A percentile compares a stretch with the other conserved stretches of the same genome.
These are phyloP conservation scores for Basipetospora sp. DNA, from an alignment of 2,329 filamentous ascomycete genomes.

Conservation along the genomic window DNA sequence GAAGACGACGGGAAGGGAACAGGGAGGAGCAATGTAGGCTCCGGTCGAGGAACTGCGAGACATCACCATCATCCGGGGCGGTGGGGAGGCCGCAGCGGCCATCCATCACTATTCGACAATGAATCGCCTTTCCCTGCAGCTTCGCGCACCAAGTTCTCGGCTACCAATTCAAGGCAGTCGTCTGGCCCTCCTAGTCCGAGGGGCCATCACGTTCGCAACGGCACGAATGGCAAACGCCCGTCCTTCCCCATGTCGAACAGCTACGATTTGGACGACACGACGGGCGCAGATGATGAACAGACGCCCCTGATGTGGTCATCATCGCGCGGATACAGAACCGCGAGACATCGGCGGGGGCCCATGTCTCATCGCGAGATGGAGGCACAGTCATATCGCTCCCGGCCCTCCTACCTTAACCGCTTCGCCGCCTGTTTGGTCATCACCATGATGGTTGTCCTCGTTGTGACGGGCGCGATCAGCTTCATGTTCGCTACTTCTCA, in stretches of 20 bases:
- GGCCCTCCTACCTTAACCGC: constrained; percentile 50
- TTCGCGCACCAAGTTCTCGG: constrained; percentile 46
- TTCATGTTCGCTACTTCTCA: constrained; percentile 89
- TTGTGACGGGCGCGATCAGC: constrained; percentile 71
- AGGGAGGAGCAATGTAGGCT: constrained; percentile 45
- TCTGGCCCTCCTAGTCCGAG: constrained; percentile 58
- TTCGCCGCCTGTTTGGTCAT: constrained; percentile 79
- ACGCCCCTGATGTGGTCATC: constrained; percentile 58
- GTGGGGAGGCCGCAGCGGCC: constrained; percentile 54
- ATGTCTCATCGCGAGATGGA: constrained; percentile 56
- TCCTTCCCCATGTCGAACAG: constrained; percentile 45
- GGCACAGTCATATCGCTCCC: constrained; percentile 50
- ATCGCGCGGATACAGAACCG: constrained; percentile 41
- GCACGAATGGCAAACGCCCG: constrained; percentile 30
- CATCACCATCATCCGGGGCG: constrained; percentile 64
- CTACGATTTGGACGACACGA: constrained; percentile 70
- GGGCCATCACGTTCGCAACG: constrained; percentile 23
- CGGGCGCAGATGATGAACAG: constrained; percentile 70
- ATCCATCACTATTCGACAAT: constrained; percentile 59
- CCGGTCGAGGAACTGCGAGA: constrained; percentile 50
- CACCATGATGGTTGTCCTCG: constrained; percentile 63
- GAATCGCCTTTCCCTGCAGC: constrained; percentile 65
- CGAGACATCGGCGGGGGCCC: constrained; percentile 40
- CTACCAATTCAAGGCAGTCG: constrained; percentile 41
- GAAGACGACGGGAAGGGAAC: constrained; percentile 55